Evolutionary conservation across 2,329 filamentous ascomycete genomes (phyloP).

Genomic region (Ophiosphaerella herpotricha): DNA sequence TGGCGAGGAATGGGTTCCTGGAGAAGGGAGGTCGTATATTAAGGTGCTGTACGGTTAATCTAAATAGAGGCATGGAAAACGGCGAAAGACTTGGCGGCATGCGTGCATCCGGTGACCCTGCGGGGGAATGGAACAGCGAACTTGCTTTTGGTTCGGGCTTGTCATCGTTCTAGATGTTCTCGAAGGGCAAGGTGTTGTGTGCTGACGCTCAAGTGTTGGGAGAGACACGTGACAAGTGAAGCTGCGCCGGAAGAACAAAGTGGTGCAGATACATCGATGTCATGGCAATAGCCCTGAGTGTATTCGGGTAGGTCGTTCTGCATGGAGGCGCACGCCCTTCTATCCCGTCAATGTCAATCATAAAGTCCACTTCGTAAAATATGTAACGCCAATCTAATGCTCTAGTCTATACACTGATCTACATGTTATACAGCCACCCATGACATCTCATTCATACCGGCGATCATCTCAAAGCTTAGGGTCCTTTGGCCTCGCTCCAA

Average conservation of each 20-base stretch:
- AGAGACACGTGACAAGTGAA: not conserved
- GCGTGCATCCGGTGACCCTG: conserved; percentile 9
- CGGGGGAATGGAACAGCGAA: not conserved
- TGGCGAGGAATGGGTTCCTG: not conserved
- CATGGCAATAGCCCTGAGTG: no score
- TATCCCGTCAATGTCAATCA: not conserved
- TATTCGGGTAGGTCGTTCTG: not conserved
- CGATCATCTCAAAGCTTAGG: conserved; percentile 17
- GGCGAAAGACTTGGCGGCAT: conserved; percentile 5
- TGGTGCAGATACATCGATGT: no score
- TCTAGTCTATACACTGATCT: conserved; percentile 9
- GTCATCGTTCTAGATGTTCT: conserved; percentile 1
- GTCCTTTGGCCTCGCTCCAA: conserved; percentile 28
- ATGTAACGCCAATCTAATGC: conserved; percentile 14
- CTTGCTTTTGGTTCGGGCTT: conserved; percentile 1
- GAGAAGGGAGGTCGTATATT: conserved; percentile 16
- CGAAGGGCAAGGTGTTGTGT: no score
- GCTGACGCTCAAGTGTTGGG: not conserved
- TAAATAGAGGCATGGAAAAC: conserved; percentile 16
- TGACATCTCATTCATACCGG: not conserved
- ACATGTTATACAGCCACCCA: conserved; percentile 4
- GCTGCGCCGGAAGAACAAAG: no score
- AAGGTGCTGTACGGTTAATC: conserved; percentile 14
- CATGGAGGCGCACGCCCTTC: not conserved
- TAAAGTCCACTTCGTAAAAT: not conserved